phyloP scores from a whole-genome alignment of 2,329 filamentous ascomycete genomes.

The Diaporthe citriasiana region DNA sequence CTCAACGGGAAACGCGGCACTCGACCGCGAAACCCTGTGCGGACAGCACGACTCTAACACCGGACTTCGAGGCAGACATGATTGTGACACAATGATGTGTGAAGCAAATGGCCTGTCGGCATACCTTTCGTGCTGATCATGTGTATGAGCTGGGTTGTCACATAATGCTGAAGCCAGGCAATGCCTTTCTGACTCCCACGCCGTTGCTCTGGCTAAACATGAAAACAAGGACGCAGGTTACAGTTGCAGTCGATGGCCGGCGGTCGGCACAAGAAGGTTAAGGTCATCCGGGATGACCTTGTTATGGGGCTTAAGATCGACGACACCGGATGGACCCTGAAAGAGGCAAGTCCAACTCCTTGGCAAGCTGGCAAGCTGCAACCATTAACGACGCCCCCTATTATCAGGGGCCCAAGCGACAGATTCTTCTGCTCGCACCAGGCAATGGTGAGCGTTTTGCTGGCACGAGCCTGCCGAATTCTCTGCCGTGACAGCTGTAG shows the following conservation, averaged over 20 bases:
- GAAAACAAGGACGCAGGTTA: neutral
- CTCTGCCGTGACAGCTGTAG: neutral
- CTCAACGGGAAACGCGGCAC: constrained; percentile 12
- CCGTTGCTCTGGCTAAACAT: neutral
- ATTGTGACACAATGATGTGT: constrained; percentile 6
- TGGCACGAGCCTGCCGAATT: neutral
- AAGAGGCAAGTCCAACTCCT: constrained; percentile 14
- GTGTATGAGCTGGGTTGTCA: neutral
- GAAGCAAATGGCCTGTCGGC: too few relatives aligned
- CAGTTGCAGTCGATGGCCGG: constrained; percentile 21
- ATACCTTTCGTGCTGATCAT: neutral
- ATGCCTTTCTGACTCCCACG: neutral
- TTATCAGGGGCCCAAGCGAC: constrained; percentile 1
- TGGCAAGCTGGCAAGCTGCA: constrained; percentile 24
- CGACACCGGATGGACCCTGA: constrained; percentile 16
- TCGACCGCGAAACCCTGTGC: neutral
- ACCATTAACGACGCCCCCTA: constrained; percentile 16
- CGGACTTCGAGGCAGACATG: neutral
- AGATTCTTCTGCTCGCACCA: neutral
- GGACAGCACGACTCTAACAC: neutral
- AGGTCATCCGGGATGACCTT: constrained; percentile 7
- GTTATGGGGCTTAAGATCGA: constrained; percentile 12
- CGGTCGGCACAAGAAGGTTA: constrained; percentile 21
- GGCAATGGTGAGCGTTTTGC: neutral
- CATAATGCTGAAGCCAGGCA: constrained; percentile 2